phyloP scores from a whole-genome alignment of 176 grass and related monocot genomes.

The Zoysia japonica region DNA sequence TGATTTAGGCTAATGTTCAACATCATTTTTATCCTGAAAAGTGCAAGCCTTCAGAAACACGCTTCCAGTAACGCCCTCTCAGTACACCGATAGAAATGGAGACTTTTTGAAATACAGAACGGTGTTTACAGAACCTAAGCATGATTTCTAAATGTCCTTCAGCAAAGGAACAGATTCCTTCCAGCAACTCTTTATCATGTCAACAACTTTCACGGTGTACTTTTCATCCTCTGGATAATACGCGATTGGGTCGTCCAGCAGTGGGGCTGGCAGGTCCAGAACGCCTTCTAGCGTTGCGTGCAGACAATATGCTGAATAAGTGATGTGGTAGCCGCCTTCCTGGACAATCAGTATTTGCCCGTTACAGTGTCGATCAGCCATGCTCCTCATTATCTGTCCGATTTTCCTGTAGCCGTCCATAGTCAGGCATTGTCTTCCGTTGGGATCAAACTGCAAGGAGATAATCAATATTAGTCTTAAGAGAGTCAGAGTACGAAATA shows the following conservation, averaged over 20 bases:
- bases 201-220: slow-evolving; percentile 57
- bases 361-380: slow-evolving; percentile 50
- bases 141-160: slow-evolving; percentile 48
- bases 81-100: background rate
- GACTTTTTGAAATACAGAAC: background rate
- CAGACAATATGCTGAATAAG: slow-evolving; percentile 85
- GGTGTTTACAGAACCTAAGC: background rate
- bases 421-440: slow-evolving; percentile 90
- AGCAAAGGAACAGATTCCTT: slow-evolving; percentile 74
- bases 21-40: background rate
- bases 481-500: background rate
- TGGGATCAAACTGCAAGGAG: slow-evolving; percentile 76
- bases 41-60: background rate
- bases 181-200: slow-evolving; percentile 68
- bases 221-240: slow-evolving; percentile 78
- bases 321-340: slow-evolving; percentile 88
- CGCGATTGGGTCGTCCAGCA: slow-evolving; percentile 75
- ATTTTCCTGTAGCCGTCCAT: slow-evolving; percentile 80
- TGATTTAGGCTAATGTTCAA: background rate
- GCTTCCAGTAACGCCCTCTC: background rate
- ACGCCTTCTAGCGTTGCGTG: slow-evolving; percentile 85
- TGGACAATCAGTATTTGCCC: slow-evolving; percentile 75
- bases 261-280: slow-evolving; percentile 48
- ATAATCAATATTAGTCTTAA: background rate
- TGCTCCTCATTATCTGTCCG: slow-evolving; percentile 51